Conservation (phyloP, 495 filamentous ascomycete species). For the Evansstolkia leycettana region DNA sequence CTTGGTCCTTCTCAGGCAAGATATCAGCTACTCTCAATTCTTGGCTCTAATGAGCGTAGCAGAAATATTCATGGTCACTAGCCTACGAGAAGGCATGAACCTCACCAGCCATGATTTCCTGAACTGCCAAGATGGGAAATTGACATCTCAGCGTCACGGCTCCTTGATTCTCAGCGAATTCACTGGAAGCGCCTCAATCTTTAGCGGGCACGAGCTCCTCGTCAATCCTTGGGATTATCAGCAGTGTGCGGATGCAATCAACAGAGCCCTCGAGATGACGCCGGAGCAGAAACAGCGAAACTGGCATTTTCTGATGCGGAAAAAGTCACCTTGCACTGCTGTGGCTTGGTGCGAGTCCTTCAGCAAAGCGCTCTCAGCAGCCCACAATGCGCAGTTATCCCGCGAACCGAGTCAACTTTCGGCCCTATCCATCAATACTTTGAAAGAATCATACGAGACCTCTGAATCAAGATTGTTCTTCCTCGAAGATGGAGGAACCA, state of each 20-base stretch:
- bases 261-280: constrained; percentile 61
- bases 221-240: constrained; percentile 90
- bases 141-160: constrained; percentile 55
- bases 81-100: constrained; percentile 86
- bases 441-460: constrained; percentile 47
- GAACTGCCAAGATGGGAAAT: constrained; percentile 69
- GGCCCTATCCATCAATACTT: constrained; percentile 47
- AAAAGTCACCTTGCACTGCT: constrained; percentile 61
- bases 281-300: constrained; percentile 54
- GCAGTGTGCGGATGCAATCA: constrained; percentile 66
- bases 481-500: constrained; percentile 70
- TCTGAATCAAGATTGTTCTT: constrained; percentile 58
- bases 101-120: constrained; percentile 79
- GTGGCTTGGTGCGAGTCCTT: constrained; percentile 61
- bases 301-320: constrained; percentile 57
- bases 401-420: constrained; percentile 62
- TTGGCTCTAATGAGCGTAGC: constrained; percentile 72
- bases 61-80: constrained; percentile 75
- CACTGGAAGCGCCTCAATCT: constrained; percentile 75
- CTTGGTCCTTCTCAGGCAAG: constrained; percentile 78
- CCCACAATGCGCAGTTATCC: constrained; percentile 56
- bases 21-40: constrained; percentile 76
- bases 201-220: constrained; percentile 52
- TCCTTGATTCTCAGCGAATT: constrained; percentile 89
- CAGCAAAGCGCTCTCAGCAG: constrained; percentile 42